Conservation (phyloP, 164 flowering plant genomes). For the Aristolochia contorta region DNA sequence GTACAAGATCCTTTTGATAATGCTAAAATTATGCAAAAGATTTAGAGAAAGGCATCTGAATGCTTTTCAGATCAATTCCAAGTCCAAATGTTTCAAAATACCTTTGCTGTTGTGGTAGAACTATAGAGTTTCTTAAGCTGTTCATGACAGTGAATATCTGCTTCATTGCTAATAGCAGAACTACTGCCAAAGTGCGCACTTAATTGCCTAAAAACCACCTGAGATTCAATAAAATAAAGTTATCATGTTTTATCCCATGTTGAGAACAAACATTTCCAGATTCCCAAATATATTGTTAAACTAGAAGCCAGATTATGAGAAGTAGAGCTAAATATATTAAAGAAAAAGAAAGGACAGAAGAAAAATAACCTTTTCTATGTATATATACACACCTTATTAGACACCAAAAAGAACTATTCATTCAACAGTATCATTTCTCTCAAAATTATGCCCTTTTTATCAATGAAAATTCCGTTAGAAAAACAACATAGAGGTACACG, state of each 20-base stretch:
- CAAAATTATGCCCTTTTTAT: no score
- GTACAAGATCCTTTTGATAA: slow-evolving; percentile 77
- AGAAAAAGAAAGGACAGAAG: no score
- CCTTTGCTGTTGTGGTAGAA: slow-evolving; percentile 79
- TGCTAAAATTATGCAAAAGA: slow-evolving; percentile 38
- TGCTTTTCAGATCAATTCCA: neutral
- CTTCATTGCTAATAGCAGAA: slow-evolving; percentile 45
- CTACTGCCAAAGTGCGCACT: slow-evolving; percentile 39
- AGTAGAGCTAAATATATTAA: no score
- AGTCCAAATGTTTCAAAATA: neutral
- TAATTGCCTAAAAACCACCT: slow-evolving; percentile 72
- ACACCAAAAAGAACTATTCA: no score
- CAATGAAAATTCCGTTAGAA: no score
- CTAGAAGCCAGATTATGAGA: no score
- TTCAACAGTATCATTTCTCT: no score
- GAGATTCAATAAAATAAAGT: slow-evolving; percentile 4
- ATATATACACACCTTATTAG: no score
- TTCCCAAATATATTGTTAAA: no score
- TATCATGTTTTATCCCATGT: neutral
- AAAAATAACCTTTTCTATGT: no score
- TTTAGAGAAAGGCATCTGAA: neutral
- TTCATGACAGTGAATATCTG: slow-evolving; percentile 44
- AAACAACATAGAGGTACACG: no score
- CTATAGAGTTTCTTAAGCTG: slow-evolving; percentile 55
- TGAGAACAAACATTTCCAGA: no score